Evolutionary conservation across 1,284 basidiomycete species (phyloP).

Genomic region (Sporisorium sorghi): DNA sequence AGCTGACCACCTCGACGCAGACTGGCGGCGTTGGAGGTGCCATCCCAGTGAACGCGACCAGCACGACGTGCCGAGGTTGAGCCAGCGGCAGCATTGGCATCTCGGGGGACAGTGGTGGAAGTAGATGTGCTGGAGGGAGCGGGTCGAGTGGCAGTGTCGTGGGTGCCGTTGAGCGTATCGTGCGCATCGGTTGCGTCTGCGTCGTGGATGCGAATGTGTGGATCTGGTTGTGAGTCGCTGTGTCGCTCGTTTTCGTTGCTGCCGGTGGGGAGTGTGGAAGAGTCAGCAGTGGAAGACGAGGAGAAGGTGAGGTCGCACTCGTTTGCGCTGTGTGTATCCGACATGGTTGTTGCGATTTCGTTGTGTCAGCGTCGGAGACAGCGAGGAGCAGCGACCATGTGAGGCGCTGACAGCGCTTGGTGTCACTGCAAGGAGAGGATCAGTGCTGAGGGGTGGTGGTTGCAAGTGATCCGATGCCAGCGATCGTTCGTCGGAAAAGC

Average conservation of each 20-base stretch:
- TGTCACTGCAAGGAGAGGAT: conserved; percentile 13
- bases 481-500: neutral
- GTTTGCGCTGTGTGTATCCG: conserved; percentile 16
- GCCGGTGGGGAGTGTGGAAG: conserved; percentile 30
- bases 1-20: conserved; percentile 40
- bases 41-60: conserved; percentile 51
- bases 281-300: conserved; percentile 36
- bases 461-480: neutral
- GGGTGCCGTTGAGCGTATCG: conserved; percentile 17
- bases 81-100: conserved; percentile 6
- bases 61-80: conserved; percentile 24
- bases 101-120: conserved; percentile 15
- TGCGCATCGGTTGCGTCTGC: conserved; percentile 2
- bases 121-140: conserved; percentile 13
- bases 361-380: neutral
- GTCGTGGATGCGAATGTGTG: conserved; percentile 19
- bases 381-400: conserved; percentile 6
- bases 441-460: neutral
- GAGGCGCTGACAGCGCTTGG: conserved; percentile 22
- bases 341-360: conserved; percentile 14
- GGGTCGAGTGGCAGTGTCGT: neutral
- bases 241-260: conserved; percentile 19
- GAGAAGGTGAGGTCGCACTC: conserved; percentile 23
- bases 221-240: conserved; percentile 3
- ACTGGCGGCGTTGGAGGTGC: conserved; percentile 43